These are phyloP conservation scores for Oryza meridionalis DNA, from an alignment of 176 grass and related monocot species.

Conservation along the genomic window DNA sequence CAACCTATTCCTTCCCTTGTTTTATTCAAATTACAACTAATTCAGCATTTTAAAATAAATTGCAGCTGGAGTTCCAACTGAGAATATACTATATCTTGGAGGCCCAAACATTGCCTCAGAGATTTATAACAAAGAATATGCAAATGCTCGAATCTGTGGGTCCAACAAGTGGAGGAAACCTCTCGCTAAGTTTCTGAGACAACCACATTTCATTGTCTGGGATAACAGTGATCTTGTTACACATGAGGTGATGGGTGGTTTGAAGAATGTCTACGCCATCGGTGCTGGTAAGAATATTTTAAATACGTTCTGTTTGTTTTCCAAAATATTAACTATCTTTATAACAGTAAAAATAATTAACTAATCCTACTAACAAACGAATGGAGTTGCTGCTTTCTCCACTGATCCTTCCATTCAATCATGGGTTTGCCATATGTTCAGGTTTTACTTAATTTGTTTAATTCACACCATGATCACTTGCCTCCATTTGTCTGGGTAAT, in stretches of 20 bases:
- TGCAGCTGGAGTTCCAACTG: conserved; percentile 92
- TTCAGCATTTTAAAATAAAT: conserved; percentile 26
- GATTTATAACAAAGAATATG: conserved; percentile 99
- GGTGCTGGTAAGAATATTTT: conserved; percentile 75
- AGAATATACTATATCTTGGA: conserved; percentile 98
- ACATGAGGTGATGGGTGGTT: conserved; percentile 98
- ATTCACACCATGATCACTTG: conserved; percentile 5
- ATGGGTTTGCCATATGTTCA: conserved; percentile 6
- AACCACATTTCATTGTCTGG: conserved; percentile 99
- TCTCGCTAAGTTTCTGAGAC: conserved; percentile 88
- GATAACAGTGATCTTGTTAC: conserved; percentile 96
- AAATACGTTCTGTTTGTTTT: background rate
- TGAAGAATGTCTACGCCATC: conserved; percentile 99
- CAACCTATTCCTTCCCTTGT: background rate
- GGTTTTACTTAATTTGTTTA: conserved; percentile 22
- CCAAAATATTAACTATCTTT: background rate
- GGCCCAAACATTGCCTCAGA: conserved; percentile 97
- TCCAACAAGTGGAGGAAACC: conserved; percentile 88
- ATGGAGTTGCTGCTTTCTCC: background rate
- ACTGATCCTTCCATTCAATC: background rate
- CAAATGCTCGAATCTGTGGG: conserved; percentile 95
- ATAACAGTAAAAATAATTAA: background rate
- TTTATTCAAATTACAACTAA: conserved; percentile 2
- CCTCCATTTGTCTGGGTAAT: background rate
- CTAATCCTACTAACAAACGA: background rate